Evolutionary conservation across 192 early-diverging fungal genomes (phyloP), one percentile per base, ranked within the genome.

Genomic region (Backusella tuberculispora): DNA sequence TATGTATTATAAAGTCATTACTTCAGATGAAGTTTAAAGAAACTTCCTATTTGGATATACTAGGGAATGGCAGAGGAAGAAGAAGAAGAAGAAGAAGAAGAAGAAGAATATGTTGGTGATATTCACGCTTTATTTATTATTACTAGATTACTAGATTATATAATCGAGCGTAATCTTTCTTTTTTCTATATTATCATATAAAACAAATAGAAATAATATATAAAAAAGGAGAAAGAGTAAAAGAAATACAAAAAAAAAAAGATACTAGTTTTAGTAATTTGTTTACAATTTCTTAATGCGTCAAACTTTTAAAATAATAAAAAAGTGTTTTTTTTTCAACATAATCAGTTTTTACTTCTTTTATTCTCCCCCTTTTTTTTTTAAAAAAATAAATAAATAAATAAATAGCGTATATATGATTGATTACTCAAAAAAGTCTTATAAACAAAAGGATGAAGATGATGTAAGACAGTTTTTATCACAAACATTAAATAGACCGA

Each of bases 401-500:
- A 67, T 34, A 34, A 34, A 34, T 34, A 34, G 2, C 29, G 29
- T 1, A 34, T 34, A 34, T 34, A 34, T 66, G 26, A 8, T 40
- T 34, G 15, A 26, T 8, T 66, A 66, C 37, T n/a, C 26, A 34
- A 66, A 40, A 7, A 34, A 66, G 29, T 14, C 37, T 13, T 66
- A 66, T 40, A 66, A 69, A 47, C 15, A 69, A 47, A 26, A 47
- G 44, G 42, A 69, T 34, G 68, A 69, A 69, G 21, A 69, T 14
- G 42, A 26, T 1, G 68, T 47, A 1, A 69, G 42, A 26, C 68
- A 69, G 26, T 69, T 69, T 37, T 29, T 69, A 44, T 29, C 24
- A 26, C 44, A 69, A 26, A 69, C 43, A 6, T 4, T 69, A 41
- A 41, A 67, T 34, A 47, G 44, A 17, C 85, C 89, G 12, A 80